phyloP scores from a whole-genome alignment of 495 filamentous ascomycete species.

The Hypoxylon intermedium region DNA sequence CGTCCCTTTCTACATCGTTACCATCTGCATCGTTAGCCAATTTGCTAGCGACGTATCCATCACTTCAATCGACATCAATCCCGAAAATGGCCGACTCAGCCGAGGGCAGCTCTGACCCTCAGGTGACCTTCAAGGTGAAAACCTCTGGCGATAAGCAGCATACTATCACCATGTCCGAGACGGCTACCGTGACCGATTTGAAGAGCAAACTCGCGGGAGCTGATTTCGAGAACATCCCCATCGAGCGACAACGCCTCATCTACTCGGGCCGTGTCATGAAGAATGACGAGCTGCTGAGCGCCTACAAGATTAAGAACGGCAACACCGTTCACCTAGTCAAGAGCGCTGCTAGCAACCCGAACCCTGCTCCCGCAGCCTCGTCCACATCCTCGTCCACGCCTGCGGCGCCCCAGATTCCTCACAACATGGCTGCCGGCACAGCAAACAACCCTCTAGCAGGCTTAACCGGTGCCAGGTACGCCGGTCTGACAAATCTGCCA shows the following conservation, averaged over 20 bases:
- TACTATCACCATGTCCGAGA: slow-evolving; percentile 76
- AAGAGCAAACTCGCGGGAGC: slow-evolving; percentile 82
- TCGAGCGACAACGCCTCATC: slow-evolving; percentile 90
- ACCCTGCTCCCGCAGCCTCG: slow-evolving; percentile 64
- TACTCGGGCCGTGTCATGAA: slow-evolving; percentile 97
- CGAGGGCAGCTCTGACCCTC: slow-evolving; percentile 55
- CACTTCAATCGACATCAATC: slow-evolving; percentile 21
- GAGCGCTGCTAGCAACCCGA: slow-evolving; percentile 87
- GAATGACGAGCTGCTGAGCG: slow-evolving; percentile 80
- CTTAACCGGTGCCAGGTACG: slow-evolving; percentile 92
- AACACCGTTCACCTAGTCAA: slow-evolving; percentile 97
- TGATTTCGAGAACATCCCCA: slow-evolving; percentile 83
- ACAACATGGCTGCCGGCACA: slow-evolving; percentile 90
- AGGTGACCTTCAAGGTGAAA: slow-evolving; percentile 94
- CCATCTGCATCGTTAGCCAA: too few species aligned
- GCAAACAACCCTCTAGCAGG: slow-evolving; percentile 90
- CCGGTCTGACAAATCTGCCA: slow-evolving; percentile 88
- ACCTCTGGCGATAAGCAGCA: slow-evolving; percentile 85
- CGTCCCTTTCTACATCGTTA: neutral
- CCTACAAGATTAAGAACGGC: slow-evolving; percentile 94
- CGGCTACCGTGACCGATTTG: slow-evolving; percentile 81
- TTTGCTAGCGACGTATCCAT: too few species aligned
- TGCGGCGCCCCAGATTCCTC: slow-evolving; percentile 70
- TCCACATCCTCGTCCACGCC: slow-evolving; percentile 59
- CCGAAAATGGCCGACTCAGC: slow-evolving; percentile 62